These are phyloP conservation scores for Dioszegia crocea DNA, from an alignment of 768 basidiomycete species.

Conservation along the genomic window DNA sequence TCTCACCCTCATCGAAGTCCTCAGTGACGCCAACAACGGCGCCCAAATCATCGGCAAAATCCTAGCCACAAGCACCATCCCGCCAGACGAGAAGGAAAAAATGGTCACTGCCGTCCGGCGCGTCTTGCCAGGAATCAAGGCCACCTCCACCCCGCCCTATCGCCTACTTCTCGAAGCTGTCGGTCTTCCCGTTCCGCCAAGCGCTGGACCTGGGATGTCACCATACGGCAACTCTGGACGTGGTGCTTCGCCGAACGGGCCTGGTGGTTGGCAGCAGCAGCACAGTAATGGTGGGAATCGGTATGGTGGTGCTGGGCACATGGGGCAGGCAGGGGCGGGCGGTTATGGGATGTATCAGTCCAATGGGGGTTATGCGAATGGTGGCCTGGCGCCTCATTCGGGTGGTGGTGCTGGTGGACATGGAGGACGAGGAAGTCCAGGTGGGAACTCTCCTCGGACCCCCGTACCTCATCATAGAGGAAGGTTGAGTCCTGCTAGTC, in stretches of 20 bases:
- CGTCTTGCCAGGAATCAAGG: constrained; percentile 81
- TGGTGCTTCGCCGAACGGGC: not conserved
- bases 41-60: constrained; percentile 72
- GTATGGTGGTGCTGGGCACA: not conserved
- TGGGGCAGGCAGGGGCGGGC: not conserved
- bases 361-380: not conserved
- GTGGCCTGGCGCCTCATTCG: not conserved
- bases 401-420: not conserved
- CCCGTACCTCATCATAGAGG: constrained; percentile 21
- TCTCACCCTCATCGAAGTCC: constrained; percentile 85
- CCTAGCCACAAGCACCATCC: constrained; percentile 77
- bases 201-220: constrained; percentile 15
- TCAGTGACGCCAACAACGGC: constrained; percentile 94
- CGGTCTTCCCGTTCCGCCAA: constrained; percentile 65
- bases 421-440: not conserved
- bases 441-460: constrained; percentile 13
- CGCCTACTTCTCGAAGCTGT: constrained; percentile 90
- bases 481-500: constrained; percentile 35
- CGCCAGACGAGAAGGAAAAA: constrained; percentile 62
- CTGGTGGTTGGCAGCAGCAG: not conserved
- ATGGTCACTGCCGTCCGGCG: constrained; percentile 84
- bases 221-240: constrained; percentile 10
- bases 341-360: constrained; percentile 2
- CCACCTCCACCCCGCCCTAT: constrained; percentile 90
- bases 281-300: not conserved